Evolutionary conservation across 345 rosid genomes (phyloP).

Genomic region (Aegle marmelos): DNA sequence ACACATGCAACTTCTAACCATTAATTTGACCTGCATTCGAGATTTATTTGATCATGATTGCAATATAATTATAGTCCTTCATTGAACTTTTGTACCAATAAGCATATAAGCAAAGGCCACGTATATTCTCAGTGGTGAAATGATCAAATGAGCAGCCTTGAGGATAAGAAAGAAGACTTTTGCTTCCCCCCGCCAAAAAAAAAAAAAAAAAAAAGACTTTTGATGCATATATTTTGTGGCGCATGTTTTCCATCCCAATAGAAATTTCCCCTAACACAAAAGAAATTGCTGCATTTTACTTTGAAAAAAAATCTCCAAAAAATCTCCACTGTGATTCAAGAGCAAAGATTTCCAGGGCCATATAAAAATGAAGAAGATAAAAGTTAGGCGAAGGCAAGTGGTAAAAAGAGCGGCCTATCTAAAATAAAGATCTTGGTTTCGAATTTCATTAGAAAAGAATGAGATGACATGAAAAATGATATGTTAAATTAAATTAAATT

Average conservation of each 20-base stretch:
- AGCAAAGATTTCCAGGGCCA: neutral
- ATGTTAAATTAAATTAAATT: too few relatives aligned
- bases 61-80: neutral
- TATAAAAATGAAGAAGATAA: too few relatives aligned
- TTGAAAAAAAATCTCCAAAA: too few relatives aligned
- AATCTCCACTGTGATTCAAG: neutral
- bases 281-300: neutral
- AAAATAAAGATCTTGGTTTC: too few relatives aligned
- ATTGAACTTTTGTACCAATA: neutral
- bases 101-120: neutral
- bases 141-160: neutral
- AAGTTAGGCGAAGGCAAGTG: too few relatives aligned
- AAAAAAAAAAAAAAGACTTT: neutral
- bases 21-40: neutral
- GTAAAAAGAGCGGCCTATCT: too few relatives aligned
- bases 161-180: neutral
- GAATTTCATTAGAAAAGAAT: too few relatives aligned
- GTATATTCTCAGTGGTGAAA: neutral
- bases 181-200: too few relatives aligned
- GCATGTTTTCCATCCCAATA: neutral
- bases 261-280: neutral
- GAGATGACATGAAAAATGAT: too few relatives aligned
- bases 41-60: neutral
- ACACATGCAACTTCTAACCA: constrained; percentile 1
- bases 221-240: neutral